Evolutionary conservation across 1,284 basidiomycete genomes (phyloP), one percentile per base, ranked within the genome.

Genomic region (Trametes sp.): DNA sequence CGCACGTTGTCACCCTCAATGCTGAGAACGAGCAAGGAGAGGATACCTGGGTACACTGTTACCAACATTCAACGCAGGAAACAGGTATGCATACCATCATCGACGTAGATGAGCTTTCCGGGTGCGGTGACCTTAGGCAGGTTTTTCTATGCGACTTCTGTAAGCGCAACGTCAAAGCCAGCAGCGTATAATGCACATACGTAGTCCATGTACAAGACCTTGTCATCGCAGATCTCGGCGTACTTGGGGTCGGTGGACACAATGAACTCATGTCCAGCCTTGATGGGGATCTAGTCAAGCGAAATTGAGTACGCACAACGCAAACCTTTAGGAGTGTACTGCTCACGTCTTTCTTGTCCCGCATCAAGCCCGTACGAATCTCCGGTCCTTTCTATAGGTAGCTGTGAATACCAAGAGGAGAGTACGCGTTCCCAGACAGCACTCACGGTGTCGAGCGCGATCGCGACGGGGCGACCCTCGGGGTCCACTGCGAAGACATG

Each of bases 321-420:
- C 23, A 26, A 5, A 10, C 5, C 31, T n/a, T n/a, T 36, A 33
- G 8, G 16, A 53, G 11, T 10, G 7, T 6, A 11, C 7, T 31
- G 85, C 93, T 74, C 75, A 95, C 94, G 75, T 99, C 98, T 70
- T 84, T 82, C 75, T 88, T 87, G 76, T 95, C 87, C 77, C 84
- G 88, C 85, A 98, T 99, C 75, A 96, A 75, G 70, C 98, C 98
- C 50, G 98, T 99, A 72, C 98, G 92, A 83, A 99, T 99, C 82
- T 99, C 98, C 42, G 98, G 98, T 57, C 98, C 98, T 93, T 99
- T 99, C 92, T 95, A 46, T 63, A 58, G 66, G 38, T 41, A 58
- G 42, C 44, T 56, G 61, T 48, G 49, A 31, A 35, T n/a, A 13
- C 13, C 24, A 26, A n/a, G 33, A 13, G 13, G 19, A 14, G 0